A percentile compares a stretch with the other conserved stretches of the same genome.
Conservation (phyloP, 208 protist genomes). For the Acanthamoeba triangularis region DNA sequence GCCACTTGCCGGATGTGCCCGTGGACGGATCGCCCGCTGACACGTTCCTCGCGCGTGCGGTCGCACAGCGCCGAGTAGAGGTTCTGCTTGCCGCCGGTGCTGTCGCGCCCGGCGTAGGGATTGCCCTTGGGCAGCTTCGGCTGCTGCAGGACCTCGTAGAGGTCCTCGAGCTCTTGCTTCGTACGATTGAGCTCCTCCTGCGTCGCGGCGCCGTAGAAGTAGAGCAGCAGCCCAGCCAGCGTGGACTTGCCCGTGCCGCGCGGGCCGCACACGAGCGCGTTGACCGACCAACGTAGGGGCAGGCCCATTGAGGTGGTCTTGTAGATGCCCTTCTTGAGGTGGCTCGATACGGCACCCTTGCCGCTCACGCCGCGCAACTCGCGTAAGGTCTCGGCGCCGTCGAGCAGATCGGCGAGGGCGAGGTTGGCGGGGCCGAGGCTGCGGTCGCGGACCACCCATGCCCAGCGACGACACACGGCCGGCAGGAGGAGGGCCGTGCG, state of each 20-base stretch:
- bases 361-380: neutral
- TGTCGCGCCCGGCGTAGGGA: neutral
- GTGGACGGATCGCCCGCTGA: neutral
- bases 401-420: neutral
- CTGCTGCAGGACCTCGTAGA: neutral
- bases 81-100: neutral
- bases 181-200: neutral
- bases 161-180: neutral
- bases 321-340: neutral
- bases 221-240: conserved; percentile 21
- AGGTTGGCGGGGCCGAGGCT: neutral
- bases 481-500: neutral
- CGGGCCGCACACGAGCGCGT: neutral
- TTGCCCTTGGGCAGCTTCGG: neutral
- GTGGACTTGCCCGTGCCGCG: conserved; percentile 25
- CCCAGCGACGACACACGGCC: neutral
- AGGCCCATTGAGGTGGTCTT: neutral
- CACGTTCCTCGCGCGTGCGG: neutral
- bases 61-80: neutral
- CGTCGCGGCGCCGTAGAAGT: neutral
- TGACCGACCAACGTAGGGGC: conserved; percentile 10
- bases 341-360: neutral
- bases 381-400: neutral
- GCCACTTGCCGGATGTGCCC: neutral
- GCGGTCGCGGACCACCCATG: neutral